These are phyloP conservation scores for Globisporangium yorkense DNA, from an alignment of 352 stramenopile species.

Conservation along the genomic window DNA sequence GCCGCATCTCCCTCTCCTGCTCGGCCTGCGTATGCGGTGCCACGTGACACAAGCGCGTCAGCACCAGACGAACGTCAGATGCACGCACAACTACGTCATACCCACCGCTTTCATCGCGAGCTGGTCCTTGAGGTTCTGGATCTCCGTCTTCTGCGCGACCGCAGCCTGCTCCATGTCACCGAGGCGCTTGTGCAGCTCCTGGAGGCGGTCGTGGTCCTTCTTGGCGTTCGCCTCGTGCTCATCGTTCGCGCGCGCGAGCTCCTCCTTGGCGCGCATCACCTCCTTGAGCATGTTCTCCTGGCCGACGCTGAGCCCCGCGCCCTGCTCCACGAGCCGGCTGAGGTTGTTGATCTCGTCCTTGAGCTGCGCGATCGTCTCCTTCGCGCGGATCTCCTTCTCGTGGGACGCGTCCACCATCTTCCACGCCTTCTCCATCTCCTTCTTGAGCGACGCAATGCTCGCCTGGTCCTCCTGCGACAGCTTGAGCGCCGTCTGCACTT, in stretches of 20 bases:
- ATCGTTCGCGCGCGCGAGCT: constrained; percentile 84
- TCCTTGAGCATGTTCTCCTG: constrained; percentile 93
- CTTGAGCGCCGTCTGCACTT: constrained; percentile 94
- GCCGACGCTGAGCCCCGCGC: constrained; percentile 83
- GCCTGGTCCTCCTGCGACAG: constrained; percentile 92
- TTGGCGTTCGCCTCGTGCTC: constrained; percentile 76
- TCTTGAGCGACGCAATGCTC: constrained; percentile 91
- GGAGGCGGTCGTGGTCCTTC: constrained; percentile 77
- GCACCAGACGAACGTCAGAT: too few species aligned
- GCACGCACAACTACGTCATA: background rate
- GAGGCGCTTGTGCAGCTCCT: constrained; percentile 70
- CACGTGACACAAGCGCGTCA: constrained; percentile 2
- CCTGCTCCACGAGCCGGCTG: constrained; percentile 93
- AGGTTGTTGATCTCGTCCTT: constrained; percentile 96
- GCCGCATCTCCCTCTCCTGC: constrained; percentile 83
- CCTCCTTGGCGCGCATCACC: constrained; percentile 87
- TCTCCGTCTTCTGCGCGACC: constrained; percentile 54
- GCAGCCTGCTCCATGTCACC: constrained; percentile 54
- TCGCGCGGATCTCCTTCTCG: constrained; percentile 91
- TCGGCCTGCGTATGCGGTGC: constrained; percentile 44
- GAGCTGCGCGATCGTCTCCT: constrained; percentile 93
- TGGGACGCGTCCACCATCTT: constrained; percentile 95
- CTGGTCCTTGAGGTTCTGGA: constrained; percentile 84
- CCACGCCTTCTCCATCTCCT: constrained; percentile 96
- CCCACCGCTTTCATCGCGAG: constrained; percentile 70